These are phyloP conservation scores for Erysiphe pulchra DNA, from an alignment of 2,329 filamentous ascomycete species.

Conservation along the genomic window DNA sequence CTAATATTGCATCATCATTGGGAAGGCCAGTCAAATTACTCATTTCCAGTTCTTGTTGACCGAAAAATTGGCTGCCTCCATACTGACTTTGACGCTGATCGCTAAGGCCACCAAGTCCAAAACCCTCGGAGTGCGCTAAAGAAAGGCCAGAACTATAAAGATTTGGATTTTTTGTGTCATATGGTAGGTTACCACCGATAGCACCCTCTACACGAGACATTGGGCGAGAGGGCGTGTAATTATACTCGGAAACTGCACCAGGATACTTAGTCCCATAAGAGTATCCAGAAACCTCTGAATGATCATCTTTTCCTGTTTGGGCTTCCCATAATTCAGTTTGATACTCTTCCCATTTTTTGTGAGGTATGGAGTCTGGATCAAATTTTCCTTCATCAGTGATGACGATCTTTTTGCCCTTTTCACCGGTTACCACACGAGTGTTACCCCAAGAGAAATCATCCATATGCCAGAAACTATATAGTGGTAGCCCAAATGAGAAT, in stretches of 20 bases:
- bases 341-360: constrained; percentile 99
- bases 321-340: constrained; percentile 93
- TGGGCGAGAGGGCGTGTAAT: constrained; percentile 27
- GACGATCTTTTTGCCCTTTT: constrained; percentile 75
- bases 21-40: constrained; percentile 47
- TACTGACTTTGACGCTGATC: constrained; percentile 19
- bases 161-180: constrained; percentile 12
- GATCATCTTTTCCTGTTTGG: constrained; percentile 48
- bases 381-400: constrained; percentile 97
- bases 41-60: constrained; percentile 45
- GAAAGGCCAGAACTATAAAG: constrained; percentile 40
- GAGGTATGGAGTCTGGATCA: constrained; percentile 72
- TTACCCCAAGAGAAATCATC: constrained; percentile 99
- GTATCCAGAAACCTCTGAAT: constrained; percentile 75
- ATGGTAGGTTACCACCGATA: constrained; percentile 6
- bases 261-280: constrained; percentile 73
- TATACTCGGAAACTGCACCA: constrained; percentile 39
- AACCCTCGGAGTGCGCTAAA: constrained; percentile 44
- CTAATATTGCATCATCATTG: constrained; percentile 66
- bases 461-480: constrained; percentile 99
- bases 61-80: constrained; percentile 23
- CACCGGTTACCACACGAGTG: constrained; percentile 86
- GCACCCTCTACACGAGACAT: constrained; percentile 16
- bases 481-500: constrained; percentile 68
- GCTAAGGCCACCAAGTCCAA: constrained; percentile 17